Base-by-base conservation (phyloP, 2,329 filamentous ascomycete genomes). In the Colletotrichum gigasporum region DNA sequence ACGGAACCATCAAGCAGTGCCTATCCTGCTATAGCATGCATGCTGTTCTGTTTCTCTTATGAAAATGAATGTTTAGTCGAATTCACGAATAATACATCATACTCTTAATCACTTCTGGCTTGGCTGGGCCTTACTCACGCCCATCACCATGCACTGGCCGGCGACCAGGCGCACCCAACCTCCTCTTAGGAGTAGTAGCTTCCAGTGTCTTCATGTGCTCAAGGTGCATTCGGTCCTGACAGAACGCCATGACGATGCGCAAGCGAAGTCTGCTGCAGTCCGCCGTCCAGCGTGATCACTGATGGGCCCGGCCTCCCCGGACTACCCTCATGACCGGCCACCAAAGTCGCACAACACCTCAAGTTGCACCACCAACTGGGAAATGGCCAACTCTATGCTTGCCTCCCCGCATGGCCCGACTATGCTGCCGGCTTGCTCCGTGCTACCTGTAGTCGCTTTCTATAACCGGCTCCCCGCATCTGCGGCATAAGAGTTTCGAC, bases 161-260 rank as follows among this genome's bases (percentile, higher is more conserved):
- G n/a, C 20, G 12, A 28, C 55, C 24, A 35, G 39, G 54, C 16
- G 32, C 52, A 22, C 32, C 61, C 35, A 54, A 32, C 61, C 41
- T 37, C 42, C 26, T n/a, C n/a, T n/a, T n/a, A n/a, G n/a, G n/a
- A n/a, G n/a, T n/a, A n/a, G n/a, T n/a, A n/a, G n/a, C 28, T 28
- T 28, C 26, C 26, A 20, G 41, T n/a, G n/a, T n/a, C 60, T 59
- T 8, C n/a, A 42, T 18, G 18, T 22, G 34, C 45, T 16, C 11
- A 32, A 35, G 28, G 32, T 22, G 22, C 62, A 59, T 56, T 64
- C 28, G 35, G 61, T 18, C 35, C 42, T 35, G 26, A 22, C 51
- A 37, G 51, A 37, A 45, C 42, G 62, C 56, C 44, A 44, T 22
- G 42, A 48, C 37, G 56, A 45, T 65, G 42, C 32, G 34, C 35